Evolutionary conservation across 2,329 filamentous ascomycete genomes (phyloP).

Genomic region (Eurotiales sp.): DNA sequence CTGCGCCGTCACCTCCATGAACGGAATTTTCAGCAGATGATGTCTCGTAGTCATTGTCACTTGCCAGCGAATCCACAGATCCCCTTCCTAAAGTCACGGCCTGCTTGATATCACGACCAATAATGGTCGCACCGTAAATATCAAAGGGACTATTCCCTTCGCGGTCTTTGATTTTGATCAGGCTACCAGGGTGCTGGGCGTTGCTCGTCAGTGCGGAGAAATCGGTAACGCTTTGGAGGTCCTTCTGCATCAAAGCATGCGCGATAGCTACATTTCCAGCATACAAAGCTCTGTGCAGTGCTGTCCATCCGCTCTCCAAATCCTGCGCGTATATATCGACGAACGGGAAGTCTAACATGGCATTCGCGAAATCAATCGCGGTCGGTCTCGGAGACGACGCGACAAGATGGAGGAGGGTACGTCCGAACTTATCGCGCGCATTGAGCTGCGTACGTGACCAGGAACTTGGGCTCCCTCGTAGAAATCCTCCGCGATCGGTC

Average conservation of each 20-base stretch:
- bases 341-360: constrained; percentile 75
- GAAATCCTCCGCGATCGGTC: constrained; percentile 34
- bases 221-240: constrained; percentile 63
- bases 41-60: constrained; percentile 30
- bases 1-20: constrained; percentile 48
- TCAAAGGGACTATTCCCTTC: constrained; percentile 95
- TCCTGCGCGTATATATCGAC: constrained; percentile 87
- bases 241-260: constrained; percentile 73
- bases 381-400: constrained; percentile 69
- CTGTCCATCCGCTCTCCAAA: constrained; percentile 91
- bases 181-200: constrained; percentile 59
- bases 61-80: constrained; percentile 22
- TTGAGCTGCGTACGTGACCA: constrained; percentile 71
- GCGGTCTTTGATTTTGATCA: constrained; percentile 93
- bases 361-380: constrained; percentile 70
- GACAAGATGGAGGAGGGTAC: constrained; percentile 80
- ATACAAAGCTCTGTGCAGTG: constrained; percentile 85
- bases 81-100: constrained; percentile 24
- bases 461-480: constrained; percentile 23
- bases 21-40: constrained; percentile 27
- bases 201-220: constrained; percentile 56
- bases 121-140: constrained; percentile 83
- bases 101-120: constrained; percentile 62
- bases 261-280: constrained; percentile 85
- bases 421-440: constrained; percentile 72